Conservation (phyloP, 768 basidiomycete species). For the Obba rivulosa region DNA sequence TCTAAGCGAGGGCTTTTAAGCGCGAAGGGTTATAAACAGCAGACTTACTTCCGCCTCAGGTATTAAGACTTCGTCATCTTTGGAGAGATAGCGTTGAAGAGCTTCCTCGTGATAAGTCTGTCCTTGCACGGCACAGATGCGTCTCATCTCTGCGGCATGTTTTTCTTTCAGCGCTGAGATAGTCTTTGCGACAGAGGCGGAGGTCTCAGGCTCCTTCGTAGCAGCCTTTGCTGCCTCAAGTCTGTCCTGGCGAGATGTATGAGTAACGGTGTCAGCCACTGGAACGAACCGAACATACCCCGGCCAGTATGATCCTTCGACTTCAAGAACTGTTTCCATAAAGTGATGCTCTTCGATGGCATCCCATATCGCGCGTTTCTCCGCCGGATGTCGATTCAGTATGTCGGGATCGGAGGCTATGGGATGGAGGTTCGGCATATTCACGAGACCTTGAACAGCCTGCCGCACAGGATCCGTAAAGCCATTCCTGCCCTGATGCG, state of each 20-base stretch:
- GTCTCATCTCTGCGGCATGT: constrained; percentile 10
- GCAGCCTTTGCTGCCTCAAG: constrained; percentile 15
- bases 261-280: not conserved
- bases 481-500: constrained; percentile 3
- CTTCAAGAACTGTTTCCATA: constrained; percentile 19
- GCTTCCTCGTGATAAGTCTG: constrained; percentile 17
- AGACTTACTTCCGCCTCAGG: not conserved
- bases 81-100: constrained; percentile 12
- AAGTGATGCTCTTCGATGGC: constrained; percentile 13
- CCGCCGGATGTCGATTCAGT: not conserved
- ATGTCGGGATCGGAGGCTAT: not conserved
- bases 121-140: constrained; percentile 17
- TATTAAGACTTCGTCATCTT: constrained; percentile 5
- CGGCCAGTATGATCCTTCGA: constrained; percentile 20
- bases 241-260: constrained; percentile 1
- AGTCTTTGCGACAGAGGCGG: constrained; percentile 7
- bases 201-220: constrained; percentile 11
- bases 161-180: constrained; percentile 12
- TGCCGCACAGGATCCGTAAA: constrained; percentile 3
- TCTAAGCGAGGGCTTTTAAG: no score
- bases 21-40: no score
- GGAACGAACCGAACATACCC: constrained; percentile 10
- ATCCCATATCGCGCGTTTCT: constrained; percentile 12
- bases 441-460: not conserved
- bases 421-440: constrained; percentile 10